Evolutionary conservation across 352 stramenopile genomes (phyloP).

Genomic region (Elongisporangium senticosum): DNA sequence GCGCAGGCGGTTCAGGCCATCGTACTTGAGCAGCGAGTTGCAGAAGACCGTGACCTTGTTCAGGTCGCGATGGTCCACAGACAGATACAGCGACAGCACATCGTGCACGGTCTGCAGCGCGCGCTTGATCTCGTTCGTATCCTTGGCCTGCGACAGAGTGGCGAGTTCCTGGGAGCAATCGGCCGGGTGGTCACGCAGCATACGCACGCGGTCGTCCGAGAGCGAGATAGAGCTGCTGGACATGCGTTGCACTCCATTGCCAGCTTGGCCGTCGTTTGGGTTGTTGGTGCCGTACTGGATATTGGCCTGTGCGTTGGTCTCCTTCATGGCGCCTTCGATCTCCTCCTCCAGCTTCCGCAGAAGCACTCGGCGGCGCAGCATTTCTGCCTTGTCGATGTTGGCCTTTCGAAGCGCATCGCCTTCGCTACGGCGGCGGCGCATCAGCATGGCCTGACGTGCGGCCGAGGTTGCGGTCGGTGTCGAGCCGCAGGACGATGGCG

Average conservation of each 20-base stretch:
- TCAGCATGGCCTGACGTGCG: slow-evolving; percentile 22
- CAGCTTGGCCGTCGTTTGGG: slow-evolving; percentile 1
- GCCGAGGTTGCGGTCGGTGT: slow-evolving; percentile 10
- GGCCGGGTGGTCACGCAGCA: slow-evolving; percentile 50
- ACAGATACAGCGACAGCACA: slow-evolving; percentile 65
- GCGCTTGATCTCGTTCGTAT: slow-evolving; percentile 35
- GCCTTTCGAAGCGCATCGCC: slow-evolving; percentile 52
- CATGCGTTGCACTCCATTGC: slow-evolving; percentile 11
- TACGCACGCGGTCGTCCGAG: slow-evolving; percentile 45
- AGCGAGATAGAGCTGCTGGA: slow-evolving; percentile 24
- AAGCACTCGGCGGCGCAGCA: slow-evolving; percentile 54
- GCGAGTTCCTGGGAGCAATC: slow-evolving; percentile 58
- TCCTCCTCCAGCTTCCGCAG: slow-evolving; percentile 69
- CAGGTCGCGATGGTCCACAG: slow-evolving; percentile 62
- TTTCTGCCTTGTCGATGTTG: slow-evolving; percentile 48
- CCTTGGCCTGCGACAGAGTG: slow-evolving; percentile 23
- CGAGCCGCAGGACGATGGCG: slow-evolving; percentile 5
- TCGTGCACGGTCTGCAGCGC: slow-evolving; percentile 62
- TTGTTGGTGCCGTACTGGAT: not conserved
- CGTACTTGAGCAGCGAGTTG: slow-evolving; percentile 73
- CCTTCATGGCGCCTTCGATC: slow-evolving; percentile 64
- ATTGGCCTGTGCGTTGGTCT: slow-evolving; percentile 29
- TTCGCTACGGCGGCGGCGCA: slow-evolving; percentile 60
- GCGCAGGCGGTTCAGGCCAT: slow-evolving; percentile 61
- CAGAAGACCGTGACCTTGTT: slow-evolving; percentile 81